phyloP scores from a whole-genome alignment of 257 asterid genomes.

The Przewalskia tangutica region DNA sequence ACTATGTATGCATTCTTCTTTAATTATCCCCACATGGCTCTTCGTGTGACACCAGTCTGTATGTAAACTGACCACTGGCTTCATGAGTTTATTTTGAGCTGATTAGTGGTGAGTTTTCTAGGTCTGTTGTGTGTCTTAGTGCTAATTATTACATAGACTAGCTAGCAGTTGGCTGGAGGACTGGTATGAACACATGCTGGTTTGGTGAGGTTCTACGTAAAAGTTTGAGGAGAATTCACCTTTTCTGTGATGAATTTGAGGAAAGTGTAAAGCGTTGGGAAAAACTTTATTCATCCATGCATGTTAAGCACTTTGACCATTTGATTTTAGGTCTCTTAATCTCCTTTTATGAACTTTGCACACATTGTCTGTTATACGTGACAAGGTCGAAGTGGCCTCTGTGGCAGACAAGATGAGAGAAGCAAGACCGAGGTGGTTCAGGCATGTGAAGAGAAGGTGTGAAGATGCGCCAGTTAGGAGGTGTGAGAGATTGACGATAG shows the following conservation, averaged over 20 bases:
- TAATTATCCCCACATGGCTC: neutral
- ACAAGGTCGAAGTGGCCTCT: too few relatives aligned
- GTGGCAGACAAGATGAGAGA: too few relatives aligned
- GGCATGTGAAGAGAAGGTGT: too few relatives aligned
- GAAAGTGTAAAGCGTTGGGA: neutral
- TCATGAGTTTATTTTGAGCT: neutral
- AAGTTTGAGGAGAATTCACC: neutral
- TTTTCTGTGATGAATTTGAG: neutral
- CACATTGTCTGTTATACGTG: too few relatives aligned
- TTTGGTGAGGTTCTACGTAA: neutral
- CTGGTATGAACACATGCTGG: neutral
- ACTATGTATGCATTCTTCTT: neutral
- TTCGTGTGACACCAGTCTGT: neutral
- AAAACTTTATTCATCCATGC: neutral
- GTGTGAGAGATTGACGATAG: too few relatives aligned
- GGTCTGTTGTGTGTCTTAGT: neutral
- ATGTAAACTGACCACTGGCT: neutral
- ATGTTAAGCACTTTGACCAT: neutral
- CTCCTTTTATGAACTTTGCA: neutral
- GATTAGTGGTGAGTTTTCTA: neutral
- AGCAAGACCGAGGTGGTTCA: too few relatives aligned
- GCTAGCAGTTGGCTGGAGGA: neutral
- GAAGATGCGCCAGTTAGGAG: too few relatives aligned
- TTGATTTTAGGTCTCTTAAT: neutral
- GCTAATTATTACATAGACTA: neutral